Conservation (phyloP, 2,329 filamentous ascomycete genomes). For the Cryphonectria radicalis region DNA sequence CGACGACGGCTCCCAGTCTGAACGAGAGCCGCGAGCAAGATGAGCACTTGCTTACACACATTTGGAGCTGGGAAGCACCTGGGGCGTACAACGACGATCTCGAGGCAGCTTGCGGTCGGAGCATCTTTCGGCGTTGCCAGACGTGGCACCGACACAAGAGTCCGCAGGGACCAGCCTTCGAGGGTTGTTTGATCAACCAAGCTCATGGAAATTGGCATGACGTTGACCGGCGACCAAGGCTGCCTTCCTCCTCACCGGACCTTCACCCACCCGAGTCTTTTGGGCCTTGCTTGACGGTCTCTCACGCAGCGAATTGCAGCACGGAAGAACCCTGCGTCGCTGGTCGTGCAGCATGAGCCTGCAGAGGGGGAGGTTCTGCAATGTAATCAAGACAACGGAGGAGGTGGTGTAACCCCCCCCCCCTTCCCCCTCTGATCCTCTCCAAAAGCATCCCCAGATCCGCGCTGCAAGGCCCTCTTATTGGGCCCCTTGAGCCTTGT, state of each 20-base stretch:
- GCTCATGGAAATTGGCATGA: not conserved
- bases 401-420: not conserved
- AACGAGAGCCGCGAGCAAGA: not conserved
- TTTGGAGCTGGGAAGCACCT: not conserved
- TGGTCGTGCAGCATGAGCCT: not conserved
- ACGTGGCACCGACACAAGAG: conserved; percentile 5
- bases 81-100: not conserved
- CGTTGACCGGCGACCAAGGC: not conserved
- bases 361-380: not conserved
- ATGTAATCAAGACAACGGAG: not conserved
- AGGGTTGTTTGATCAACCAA: not conserved
- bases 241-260: not conserved
- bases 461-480: not conserved
- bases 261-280: not conserved
- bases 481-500: not conserved
- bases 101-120: conserved; percentile 1
- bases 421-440: conserved; percentile 2
- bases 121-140: conserved; percentile 9
- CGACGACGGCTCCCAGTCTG: not conserved
- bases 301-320: not conserved
- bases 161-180: not conserved
- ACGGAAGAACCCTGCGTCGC: not conserved
- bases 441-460: conserved; percentile 1
- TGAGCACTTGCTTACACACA: no score
- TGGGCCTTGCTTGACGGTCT: not conserved